Evolutionary conservation across 106 monocot genomes (phyloP), one percentile per base, ranked within the genome.

Genomic region (Posidonia australis): DNA sequence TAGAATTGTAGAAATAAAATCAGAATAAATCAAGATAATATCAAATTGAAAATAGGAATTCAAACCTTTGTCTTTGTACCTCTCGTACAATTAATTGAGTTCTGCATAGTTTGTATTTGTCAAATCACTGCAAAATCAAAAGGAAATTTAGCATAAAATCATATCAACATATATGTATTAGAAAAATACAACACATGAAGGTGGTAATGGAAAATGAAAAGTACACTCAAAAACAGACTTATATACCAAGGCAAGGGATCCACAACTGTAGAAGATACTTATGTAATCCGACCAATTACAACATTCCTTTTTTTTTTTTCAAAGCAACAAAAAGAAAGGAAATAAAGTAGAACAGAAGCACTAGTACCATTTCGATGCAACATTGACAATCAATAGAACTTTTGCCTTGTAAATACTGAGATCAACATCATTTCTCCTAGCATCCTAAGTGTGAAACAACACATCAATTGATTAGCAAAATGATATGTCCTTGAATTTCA

Each of bases 301-400:
- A n/a, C n/a, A n/a, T n/a, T n/a, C n/a, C n/a, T n/a, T n/a, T n/a
- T n/a, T n/a, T n/a, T n/a, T n/a, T n/a, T n/a, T n/a, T n/a, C n/a
- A n/a, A n/a, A n/a, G n/a, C n/a, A n/a, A n/a, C n/a, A n/a, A n/a
- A n/a, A n/a, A n/a, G n/a, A n/a, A n/a, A n/a, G n/a, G n/a, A n/a
- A n/a, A n/a, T n/a, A 62, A 20, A 19, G 44, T 29, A 48, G 12
- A 46, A 23, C 13, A 30, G 1, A 31, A 30, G 51, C 13, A 49
- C 0, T 3, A 61, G 1, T 64, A 72, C 64, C 72, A 73, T 48
- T 73, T 27, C 12, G 73, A 73, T 45, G 73, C 65, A 48, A 73
- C 73, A 65, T 73, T 73, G 21, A 73, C 73, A 65, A 73, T 73
- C 56, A 73, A 28, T 4, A 73, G 73, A 56, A 58, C 65, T 44